Evolutionary conservation across 1,284 basidiomycete genomes (phyloP).

Genomic region (Hemileia vastatrix): DNA sequence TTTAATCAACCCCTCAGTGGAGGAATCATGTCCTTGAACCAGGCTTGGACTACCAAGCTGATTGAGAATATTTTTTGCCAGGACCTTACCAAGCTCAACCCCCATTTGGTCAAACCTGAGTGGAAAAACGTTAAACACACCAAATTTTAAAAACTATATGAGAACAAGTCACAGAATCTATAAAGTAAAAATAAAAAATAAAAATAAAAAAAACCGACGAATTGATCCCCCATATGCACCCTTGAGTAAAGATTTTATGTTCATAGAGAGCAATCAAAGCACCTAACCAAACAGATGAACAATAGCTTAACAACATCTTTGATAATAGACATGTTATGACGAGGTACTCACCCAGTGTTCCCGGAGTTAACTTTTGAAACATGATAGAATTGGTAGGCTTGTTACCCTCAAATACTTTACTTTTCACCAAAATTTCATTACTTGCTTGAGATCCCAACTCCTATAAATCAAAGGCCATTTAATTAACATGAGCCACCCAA

Average conservation of each 20-base stretch:
- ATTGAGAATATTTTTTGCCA: constrained; percentile 87
- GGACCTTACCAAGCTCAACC: constrained; percentile 85
- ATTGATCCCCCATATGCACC: constrained; percentile 96
- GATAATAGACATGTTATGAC: background rate
- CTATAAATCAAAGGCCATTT: constrained; percentile 34
- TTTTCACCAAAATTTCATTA: constrained; percentile 78
- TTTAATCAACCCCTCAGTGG: constrained; percentile 38
- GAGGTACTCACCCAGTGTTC: constrained; percentile 60
- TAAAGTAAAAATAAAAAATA: too few relatives aligned
- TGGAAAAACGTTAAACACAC: too few relatives aligned
- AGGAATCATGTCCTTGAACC: constrained; percentile 82
- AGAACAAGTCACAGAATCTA: too few relatives aligned
- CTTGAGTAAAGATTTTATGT: constrained; percentile 98
- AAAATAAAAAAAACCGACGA: constrained; percentile 60
- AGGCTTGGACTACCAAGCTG: constrained; percentile 73
- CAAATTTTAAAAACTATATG: too few relatives aligned
- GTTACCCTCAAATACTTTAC: constrained; percentile 97
- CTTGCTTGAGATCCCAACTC: constrained; percentile 64
- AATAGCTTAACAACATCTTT: constrained; percentile 17
- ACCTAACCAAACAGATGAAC: background rate
- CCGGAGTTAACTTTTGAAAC: constrained; percentile 84
- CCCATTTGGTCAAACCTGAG: constrained; percentile 51
- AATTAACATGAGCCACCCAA: background rate
- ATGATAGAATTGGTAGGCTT: constrained; percentile 92
- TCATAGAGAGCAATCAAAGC: constrained; percentile 86